phyloP scores from a whole-genome alignment of 108 stramenopile species.

The Cyclotella choctawhatcheeana region DNA sequence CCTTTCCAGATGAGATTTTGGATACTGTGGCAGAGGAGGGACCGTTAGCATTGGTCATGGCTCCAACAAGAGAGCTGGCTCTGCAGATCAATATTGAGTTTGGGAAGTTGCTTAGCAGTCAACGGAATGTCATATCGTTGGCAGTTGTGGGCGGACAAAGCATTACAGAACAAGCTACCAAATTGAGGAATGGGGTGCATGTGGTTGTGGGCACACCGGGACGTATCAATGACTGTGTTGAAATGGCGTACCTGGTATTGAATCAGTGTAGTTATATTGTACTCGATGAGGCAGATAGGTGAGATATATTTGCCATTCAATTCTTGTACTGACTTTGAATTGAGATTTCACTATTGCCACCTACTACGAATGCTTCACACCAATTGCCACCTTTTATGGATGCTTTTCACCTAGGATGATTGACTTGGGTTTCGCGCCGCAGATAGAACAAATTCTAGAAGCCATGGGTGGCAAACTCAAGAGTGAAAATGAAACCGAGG shows the following conservation, averaged over 20 bases:
- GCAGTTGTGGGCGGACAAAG: conserved; percentile 92
- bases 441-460: conserved; percentile 91
- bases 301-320: too few species aligned
- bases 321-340: too few species aligned
- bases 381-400: too few species aligned
- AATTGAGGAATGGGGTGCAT: conserved; percentile 91
- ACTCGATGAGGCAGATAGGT: conserved; percentile 96
- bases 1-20: conserved; percentile 60
- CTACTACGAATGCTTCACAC: too few species aligned
- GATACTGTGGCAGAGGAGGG: conserved; percentile 86
- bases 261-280: conserved; percentile 97
- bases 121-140: conserved; percentile 48
- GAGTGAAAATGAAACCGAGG: conserved; percentile 79
- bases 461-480: conserved; percentile 91
- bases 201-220: conserved; percentile 98
- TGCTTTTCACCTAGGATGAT: too few species aligned
- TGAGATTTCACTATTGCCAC: too few species aligned
- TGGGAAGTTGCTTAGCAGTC: conserved; percentile 66
- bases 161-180: conserved; percentile 90
- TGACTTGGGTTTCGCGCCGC: conserved; percentile 95
- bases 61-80: conserved; percentile 96
- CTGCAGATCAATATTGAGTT: conserved; percentile 94
- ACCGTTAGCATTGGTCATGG: conserved; percentile 94
- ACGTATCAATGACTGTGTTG: conserved; percentile 95
- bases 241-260: conserved; percentile 93